A percentile compares a stretch with the other conserved stretches of the same genome.
Evolutionary conservation across 2,329 filamentous ascomycete genomes (phyloP).

Genomic region (Decorospora gaudefroyi): DNA sequence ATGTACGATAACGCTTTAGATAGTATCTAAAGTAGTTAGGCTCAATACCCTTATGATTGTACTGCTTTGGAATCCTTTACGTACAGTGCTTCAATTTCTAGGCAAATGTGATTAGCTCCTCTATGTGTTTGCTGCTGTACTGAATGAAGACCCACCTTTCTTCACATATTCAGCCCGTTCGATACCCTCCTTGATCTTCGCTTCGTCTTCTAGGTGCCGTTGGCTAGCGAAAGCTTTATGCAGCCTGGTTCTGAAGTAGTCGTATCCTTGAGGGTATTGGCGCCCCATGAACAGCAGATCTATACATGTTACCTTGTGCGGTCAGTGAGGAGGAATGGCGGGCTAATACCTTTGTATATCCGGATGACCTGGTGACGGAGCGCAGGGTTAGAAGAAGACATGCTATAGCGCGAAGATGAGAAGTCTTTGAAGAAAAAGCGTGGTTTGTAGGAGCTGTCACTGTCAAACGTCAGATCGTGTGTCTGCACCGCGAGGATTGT

Average conservation of each 20-base stretch:
- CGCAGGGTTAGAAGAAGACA: constrained; percentile 54
- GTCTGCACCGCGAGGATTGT: background rate
- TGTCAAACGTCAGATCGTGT: background rate
- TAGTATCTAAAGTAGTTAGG: constrained; percentile 68
- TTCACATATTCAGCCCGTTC: constrained; percentile 83
- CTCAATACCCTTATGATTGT: constrained; percentile 2
- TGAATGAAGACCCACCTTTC: constrained; percentile 66
- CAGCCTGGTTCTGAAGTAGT: constrained; percentile 78
- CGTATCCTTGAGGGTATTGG: constrained; percentile 83
- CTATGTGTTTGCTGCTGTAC: too few relatives aligned
- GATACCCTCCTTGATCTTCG: constrained; percentile 75
- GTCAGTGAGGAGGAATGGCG: background rate
- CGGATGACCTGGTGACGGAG: constrained; percentile 78
- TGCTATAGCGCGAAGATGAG: constrained; percentile 9
- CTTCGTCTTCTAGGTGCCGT: constrained; percentile 69
- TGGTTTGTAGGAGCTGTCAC: background rate
- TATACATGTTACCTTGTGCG: constrained; percentile 46
- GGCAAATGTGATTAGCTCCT: constrained; percentile 6
- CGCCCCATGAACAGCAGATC: constrained; percentile 83
- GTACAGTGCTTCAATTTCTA: constrained; percentile 91
- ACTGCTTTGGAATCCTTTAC: constrained; percentile 47
- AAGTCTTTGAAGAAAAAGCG: background rate
- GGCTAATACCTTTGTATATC: constrained; percentile 74
- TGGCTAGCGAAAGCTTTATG: constrained; percentile 86
- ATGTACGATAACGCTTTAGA: constrained; percentile 83